Percentiles rank a stretch among this genome's conserved stretches.
These are phyloP conservation scores for Entamoeba histolytica DNA, from an alignment of 208 protist genomes.

Conservation along the genomic window DNA sequence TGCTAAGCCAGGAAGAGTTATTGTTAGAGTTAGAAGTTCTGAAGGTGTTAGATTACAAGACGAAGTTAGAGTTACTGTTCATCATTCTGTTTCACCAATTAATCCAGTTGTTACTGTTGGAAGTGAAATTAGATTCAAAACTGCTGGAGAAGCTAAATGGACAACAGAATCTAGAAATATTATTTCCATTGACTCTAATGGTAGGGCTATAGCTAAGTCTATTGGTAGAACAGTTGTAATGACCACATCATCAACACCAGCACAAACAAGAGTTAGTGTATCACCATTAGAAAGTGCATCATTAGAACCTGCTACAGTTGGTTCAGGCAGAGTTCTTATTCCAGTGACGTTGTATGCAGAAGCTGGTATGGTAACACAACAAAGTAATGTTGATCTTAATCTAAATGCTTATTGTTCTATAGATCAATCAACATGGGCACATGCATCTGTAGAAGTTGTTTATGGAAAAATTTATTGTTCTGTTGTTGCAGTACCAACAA, in stretches of 20 bases:
- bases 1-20: background rate
- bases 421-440: background rate
- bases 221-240: background rate
- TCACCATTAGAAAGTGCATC: background rate
- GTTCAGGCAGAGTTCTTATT: background rate
- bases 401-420: background rate
- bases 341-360: background rate
- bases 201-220: background rate
- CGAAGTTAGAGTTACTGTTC: background rate
- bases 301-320: background rate
- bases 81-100: background rate
- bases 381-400: background rate
- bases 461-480: background rate
- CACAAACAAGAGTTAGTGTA: background rate
- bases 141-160: background rate
- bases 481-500: background rate
- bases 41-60: background rate
- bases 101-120: background rate
- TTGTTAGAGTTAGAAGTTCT: background rate
- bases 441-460: background rate
- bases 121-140: background rate
- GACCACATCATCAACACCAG: background rate
- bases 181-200: background rate
- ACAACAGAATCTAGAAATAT: background rate
- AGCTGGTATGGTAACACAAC: background rate